A percentile compares a stretch with the other conserved stretches of the same genome.
phyloP scores from a whole-genome alignment of 345 rosid genomes.

The Melastoma malabathricum region DNA sequence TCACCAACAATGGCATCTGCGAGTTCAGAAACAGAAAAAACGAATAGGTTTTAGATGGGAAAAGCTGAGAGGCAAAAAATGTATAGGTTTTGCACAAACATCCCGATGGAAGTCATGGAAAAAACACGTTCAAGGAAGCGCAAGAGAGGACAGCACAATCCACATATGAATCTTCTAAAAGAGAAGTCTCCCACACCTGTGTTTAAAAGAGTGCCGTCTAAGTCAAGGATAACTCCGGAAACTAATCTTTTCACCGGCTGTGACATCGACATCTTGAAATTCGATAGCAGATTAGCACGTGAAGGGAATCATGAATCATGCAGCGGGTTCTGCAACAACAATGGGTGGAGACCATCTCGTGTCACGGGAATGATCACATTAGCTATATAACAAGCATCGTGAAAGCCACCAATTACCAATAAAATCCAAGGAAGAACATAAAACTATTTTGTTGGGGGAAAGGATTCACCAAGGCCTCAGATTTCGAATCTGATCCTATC shows the following conservation, averaged over 20 bases:
- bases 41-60: neutral
- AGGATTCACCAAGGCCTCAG: no score
- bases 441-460: no score
- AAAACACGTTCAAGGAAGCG: neutral
- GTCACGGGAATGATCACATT: no score
- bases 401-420: no score
- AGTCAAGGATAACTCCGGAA: conserved; percentile 54
- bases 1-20: conserved; percentile 55
- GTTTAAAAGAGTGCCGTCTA: conserved; percentile 57
- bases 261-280: conserved; percentile 15
- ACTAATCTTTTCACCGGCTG: conserved; percentile 28
- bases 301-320: no score
- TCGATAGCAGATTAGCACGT: neutral
- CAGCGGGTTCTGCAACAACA: no score
- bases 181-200: neutral
- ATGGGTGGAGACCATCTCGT: no score
- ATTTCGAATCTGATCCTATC: no score
- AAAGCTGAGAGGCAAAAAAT: neutral
- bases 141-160: neutral
- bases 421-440: no score
- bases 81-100: no score
- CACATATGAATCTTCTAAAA: neutral
- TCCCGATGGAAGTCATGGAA: neutral
- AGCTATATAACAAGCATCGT: no score
- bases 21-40: conserved; percentile 4